Base-by-base conservation (phyloP, 352 stramenopile species). In the Phytophthora rubi region DNA sequence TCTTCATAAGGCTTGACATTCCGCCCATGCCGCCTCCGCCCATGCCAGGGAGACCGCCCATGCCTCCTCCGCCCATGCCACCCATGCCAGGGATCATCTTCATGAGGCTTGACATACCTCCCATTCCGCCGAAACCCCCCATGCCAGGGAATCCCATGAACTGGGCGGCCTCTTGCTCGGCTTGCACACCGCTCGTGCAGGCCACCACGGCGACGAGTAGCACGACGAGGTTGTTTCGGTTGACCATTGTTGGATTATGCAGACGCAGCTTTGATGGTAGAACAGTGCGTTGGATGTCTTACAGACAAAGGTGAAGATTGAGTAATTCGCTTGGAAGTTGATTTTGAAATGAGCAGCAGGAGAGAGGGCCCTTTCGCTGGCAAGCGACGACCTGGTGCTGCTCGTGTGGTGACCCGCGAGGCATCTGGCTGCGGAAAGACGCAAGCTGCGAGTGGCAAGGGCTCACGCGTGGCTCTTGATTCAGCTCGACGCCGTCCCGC, bases 81-180 rank as follows among this genome's bases (percentile, higher is more conserved):
- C 52, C 52, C 30, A 45, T 58, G 7, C 52, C 52, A 16, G 52
- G 52, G 28, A 58, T 58, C 52, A 58, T 58, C 16, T 58, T 58
- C 23, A 18, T 45, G 15, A 58, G 33, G 52, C 53, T 33, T 4
- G 53, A 59, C 15, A 59, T 32, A 13, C 53, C 53, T 47, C 39
- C 39, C 37, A 45, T 45, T 15, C 52, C 52, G 8, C 33, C 33
- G 9, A 39, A 15, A 37, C 49, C 49, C 1, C 49, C 30, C 28
- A 56, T 56, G 12, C 49, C 49, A 6, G 49, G 52, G 52, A 58
- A 35, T 18, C 42, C 45, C 2, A 26, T 12, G 18, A 52, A 52
- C 45, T 52, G 45, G 8, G 45, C 45, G 6, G 16, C 45, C 16
- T 52, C 45, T 52, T 52, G 45, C 18, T 52, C 18, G 45, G 45